Conservation (phyloP, 2,329 filamentous ascomycete species). For the Teratosphaeria gauchensis region DNA sequence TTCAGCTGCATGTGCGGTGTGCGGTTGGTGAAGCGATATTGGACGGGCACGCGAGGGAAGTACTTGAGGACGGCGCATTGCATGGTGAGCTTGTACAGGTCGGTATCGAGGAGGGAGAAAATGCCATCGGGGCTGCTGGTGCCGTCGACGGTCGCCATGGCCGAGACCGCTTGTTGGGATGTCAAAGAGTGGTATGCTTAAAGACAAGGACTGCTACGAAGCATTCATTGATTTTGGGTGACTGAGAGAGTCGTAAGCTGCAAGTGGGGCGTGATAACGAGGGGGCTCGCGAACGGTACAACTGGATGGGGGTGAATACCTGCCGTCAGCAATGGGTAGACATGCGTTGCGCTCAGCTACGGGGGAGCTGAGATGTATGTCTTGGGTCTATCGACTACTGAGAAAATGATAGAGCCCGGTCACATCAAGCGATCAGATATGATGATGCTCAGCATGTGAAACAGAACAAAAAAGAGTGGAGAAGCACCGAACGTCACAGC, state of each 20-base stretch:
- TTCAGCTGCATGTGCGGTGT: conserved; percentile 89
- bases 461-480: too few species aligned
- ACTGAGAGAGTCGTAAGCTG: not conserved
- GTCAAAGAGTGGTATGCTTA: not conserved
- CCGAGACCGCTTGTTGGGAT: not conserved
- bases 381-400: too few species aligned
- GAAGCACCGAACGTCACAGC: too few species aligned
- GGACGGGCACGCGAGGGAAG: conserved; percentile 71
- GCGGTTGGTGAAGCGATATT: conserved; percentile 90
- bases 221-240: too few species aligned
- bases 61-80: conserved; percentile 93
- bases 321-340: not conserved
- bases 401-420: too few species aligned
- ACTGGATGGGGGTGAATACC: not conserved
- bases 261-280: not conserved
- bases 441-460: too few species aligned
- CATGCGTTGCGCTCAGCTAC: not conserved
- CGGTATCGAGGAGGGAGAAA: conserved; percentile 43
- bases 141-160: not conserved
- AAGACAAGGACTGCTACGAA: too few species aligned
- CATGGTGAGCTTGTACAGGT: conserved; percentile 97
- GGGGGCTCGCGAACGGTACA: not conserved
- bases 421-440: too few species aligned
- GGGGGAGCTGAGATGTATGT: too few species aligned
- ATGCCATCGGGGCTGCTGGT: conserved; percentile 25